Evolutionary conservation across 768 basidiomycete genomes (phyloP).

Genomic region (Boletus fagicola): DNA sequence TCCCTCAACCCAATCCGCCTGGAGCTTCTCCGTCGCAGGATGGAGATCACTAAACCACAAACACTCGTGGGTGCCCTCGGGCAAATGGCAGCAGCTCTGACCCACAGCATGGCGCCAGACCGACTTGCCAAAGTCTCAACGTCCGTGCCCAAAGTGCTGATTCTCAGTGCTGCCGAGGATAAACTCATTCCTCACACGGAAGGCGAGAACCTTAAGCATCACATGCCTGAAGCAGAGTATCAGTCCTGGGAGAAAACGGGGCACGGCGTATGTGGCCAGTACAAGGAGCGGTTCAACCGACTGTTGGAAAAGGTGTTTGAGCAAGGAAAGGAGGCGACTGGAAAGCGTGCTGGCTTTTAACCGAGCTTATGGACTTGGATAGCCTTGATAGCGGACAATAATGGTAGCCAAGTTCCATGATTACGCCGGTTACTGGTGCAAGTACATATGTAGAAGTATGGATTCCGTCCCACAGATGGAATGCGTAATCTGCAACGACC

Average conservation of each 20-base stretch:
- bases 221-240: slow-evolving; percentile 59
- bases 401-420: background rate
- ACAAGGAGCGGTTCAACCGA: slow-evolving; percentile 47
- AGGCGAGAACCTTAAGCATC: slow-evolving; percentile 48
- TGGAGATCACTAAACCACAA: slow-evolving; percentile 56
- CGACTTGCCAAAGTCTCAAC: slow-evolving; percentile 49
- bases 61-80: slow-evolving; percentile 59
- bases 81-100: slow-evolving; percentile 68
- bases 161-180: slow-evolving; percentile 70
- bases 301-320: slow-evolving; percentile 55
- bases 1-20: background rate
- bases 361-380: background rate
- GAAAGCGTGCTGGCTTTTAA: background rate
- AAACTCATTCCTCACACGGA: slow-evolving; percentile 51
- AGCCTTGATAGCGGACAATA: background rate
- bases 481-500: background rate
- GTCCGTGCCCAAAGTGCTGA: slow-evolving; percentile 62
- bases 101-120: slow-evolving; percentile 54
- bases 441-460: background rate
- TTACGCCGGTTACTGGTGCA: background rate
- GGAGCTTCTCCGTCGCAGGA: slow-evolving; percentile 47
- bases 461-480: background rate
- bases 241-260: slow-evolving; percentile 61
- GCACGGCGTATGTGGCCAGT: slow-evolving; percentile 58
- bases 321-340: slow-evolving; percentile 40